Base-by-base conservation (phyloP, 208 protist genomes). In the Herpetomonas tarakana region DNA sequence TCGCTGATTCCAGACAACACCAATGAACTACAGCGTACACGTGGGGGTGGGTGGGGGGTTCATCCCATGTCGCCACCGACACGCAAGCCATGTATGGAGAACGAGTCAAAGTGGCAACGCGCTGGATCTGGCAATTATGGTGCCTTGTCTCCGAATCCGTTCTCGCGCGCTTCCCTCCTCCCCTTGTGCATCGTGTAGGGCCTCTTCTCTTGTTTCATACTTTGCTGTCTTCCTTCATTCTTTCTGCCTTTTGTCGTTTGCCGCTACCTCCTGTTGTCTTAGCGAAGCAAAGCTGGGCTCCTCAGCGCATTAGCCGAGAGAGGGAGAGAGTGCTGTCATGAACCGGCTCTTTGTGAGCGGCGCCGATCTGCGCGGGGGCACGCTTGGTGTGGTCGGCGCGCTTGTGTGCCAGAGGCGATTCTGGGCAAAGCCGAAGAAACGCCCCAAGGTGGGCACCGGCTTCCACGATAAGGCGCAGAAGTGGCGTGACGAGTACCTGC, bases 401-500 rank as follows among this genome's bases (percentile, higher is more conserved):
- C 57, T 83, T 18, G 29, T 70, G 1, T 78, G 59, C 22, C 85
- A 92, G 60, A 73, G 69, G n/a, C 79, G 89, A 38, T 95, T 86
- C 52, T 95, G 86, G 85, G 72, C 83, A 27, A 95, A 95, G 67
- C 89, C 89, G 25, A 95, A 93, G 66, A 92, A 91, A 50, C 81
- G 89, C 1, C 86, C 86, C n/a, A 95, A 95, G 57, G 89, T 95
- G 3, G 86, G 89, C 25, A 53, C 80, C 18, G 86, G 86, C 14
- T 95, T 93, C 71, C 86, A 93, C 46, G 83, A 95, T 50, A 93
- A 95, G 61, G 89, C 89, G 4, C 89, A 95, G 72, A 90, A 82
- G 54, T 95, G 89, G 86, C 75, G 89, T 22, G 86, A 91, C 12
- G 86, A 95, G 71, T 95, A 90, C 44, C 78, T 93, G 16, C 78